Evolutionary conservation across 1,284 basidiomycete species (phyloP).

Genomic region (Butyriboletus appendiculatus): DNA sequence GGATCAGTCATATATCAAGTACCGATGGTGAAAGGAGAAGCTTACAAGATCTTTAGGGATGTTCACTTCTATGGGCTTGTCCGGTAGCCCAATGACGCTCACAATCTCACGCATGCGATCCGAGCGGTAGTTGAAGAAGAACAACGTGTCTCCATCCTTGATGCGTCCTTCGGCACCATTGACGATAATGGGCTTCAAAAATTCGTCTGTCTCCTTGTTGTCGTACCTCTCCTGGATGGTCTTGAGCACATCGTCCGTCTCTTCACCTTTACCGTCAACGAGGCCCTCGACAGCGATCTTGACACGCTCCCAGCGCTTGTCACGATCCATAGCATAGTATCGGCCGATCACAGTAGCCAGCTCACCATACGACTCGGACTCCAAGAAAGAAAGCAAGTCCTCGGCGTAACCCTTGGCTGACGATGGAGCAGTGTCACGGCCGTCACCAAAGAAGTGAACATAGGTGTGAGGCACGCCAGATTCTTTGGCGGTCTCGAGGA

Average conservation of each 20-base stretch:
- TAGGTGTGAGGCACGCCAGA: conserved; percentile 81
- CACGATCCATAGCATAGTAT: conserved; percentile 95
- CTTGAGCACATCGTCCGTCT: conserved; percentile 61
- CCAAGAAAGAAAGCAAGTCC: conserved; percentile 76
- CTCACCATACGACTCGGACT: conserved; percentile 72
- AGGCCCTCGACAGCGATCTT: conserved; percentile 87
- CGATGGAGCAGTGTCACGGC: conserved; percentile 86
- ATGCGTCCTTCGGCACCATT: conserved; percentile 78
- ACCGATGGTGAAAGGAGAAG: not conserved
- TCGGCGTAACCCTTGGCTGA: conserved; percentile 74
- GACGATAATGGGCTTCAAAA: conserved; percentile 90
- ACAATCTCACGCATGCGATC: conserved; percentile 91
- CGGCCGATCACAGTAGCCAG: conserved; percentile 82
- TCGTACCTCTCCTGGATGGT: conserved; percentile 74
- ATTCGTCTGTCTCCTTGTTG: conserved; percentile 88
- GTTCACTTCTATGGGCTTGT: conserved; percentile 66
- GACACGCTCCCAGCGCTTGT: conserved; percentile 92
- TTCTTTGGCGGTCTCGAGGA: conserved; percentile 87
- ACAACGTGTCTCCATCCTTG: conserved; percentile 80
- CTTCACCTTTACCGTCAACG: conserved; percentile 73
- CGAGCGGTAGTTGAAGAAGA: conserved; percentile 95
- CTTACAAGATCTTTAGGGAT: conserved; percentile 82
- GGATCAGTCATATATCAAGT: not conserved
- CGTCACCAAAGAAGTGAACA: conserved; percentile 90
- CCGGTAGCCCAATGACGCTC: conserved; percentile 75